Evolutionary conservation across 116 monocot genomes (phyloP), one percentile per base, ranked within the genome.

Genomic region (Zostera marina): DNA sequence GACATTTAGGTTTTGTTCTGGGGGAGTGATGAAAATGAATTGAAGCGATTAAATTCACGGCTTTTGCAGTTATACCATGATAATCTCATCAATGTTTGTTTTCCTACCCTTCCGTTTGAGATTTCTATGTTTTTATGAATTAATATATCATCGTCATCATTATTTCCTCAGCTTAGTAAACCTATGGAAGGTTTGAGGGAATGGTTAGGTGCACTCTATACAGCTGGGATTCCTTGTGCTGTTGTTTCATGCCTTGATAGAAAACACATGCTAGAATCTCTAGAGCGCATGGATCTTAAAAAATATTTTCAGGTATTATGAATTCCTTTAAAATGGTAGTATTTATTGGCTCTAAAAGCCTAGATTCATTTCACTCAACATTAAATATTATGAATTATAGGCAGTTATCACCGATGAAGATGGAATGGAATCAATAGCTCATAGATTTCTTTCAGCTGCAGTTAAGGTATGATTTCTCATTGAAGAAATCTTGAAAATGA

Each of bases 381-480:
- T 59, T 43, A 44, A 41, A 56, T 58, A 11, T 69, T 62, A 6
- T 47, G 41, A 9, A 22, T 24, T 60, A 10, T 54, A 96, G 96
- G 96, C 81, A 39, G 64, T 85, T 58, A 89, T 89, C 25, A 72
- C 82, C 8, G 89, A 96, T 43, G 96, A 89, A 68, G 96, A 96
- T 72, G 96, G 82, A 52, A 96, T 96, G 96, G 89, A 96, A 43
- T 96, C 96, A 12, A 96, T 85, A 56, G 88, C 89, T 69, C 85
- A 96, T 74, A 79, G 82, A 74, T 85, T 85, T 76, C 85, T 96
- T 32, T 88, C 96, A 16, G 89, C 96, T 69, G 82, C 96, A 59
- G 47, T 96, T 25, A 96, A 96, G 89, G 96, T 89, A 60, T 39
- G 47, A 60, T 26, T 39, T 8, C 49, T 51, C 20, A 17, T 0